Base-by-base conservation (phyloP, 345 rosid genomes). In the Brassica napus region DNA sequence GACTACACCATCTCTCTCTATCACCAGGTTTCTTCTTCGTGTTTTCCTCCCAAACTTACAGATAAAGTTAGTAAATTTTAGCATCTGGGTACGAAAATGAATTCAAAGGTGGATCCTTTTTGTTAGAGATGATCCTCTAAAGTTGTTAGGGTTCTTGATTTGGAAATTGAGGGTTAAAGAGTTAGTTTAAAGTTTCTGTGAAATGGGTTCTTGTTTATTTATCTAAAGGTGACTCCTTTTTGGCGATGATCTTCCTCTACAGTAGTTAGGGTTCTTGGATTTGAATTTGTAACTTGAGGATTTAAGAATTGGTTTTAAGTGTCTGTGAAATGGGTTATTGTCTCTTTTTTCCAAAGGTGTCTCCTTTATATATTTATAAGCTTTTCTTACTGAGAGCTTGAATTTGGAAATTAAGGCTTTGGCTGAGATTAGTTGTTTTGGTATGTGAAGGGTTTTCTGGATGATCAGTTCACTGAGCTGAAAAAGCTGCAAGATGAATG, bases 401-500 rank as follows among this genome's bases (percentile, higher is more conserved):
- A 12, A 21, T 44, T 9, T n/a, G 54, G 24, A 44, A 55, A 35
- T 3, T 62, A 12, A 35, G 7, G 47, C 0, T 31, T 34, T 63
- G 37, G 0, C 49, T 80, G 75, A 79, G 42, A 66, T 67, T 24
- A 10, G 18, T n/a, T 24, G 16, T 55, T 42, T 55, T 58, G 8
- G 10, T 64, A 14, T 80, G 68, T 70, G 44, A 75, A 91, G 95
- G 89, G 90, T 16, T 83, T 73, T 74, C 71, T 92, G 77, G 98
- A 94, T 81, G 97, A 94, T 37, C 97, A 92, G 83, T 91, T 92
- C 78, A 80, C 84, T 16, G 90, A 89, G 83, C 77, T 94, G 74
- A 93, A 86, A 82, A 88, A 89, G 86, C 87, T 92, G 71, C 93
- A 91, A 85, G 98, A 94, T 81, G 98, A 89, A 63, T 88, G 83